Base-by-base conservation (phyloP, 768 basidiomycete species). In the Gautieria morchelliformis region DNA sequence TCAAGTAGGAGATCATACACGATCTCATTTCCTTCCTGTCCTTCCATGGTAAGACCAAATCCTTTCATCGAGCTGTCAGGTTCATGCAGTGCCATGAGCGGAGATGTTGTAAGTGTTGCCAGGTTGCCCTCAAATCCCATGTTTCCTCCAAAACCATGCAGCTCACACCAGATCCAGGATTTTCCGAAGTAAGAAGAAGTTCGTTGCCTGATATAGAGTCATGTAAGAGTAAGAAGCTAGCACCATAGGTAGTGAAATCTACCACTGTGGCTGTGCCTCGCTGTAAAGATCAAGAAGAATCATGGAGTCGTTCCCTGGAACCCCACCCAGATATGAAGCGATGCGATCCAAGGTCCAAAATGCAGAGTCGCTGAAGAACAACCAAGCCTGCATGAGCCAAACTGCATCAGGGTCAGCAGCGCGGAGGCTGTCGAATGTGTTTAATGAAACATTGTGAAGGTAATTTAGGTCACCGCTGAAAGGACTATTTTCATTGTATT, bases 351-450 rank as follows among this genome's bases (percentile, higher is more conserved):
- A 48, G 19, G 70, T 74, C 74, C 74, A 75, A 63, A 74, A 75
- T 1, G 65, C 39, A 27, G 65, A 63, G 46, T 63, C 64, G 45
- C 64, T 65, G 59, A 69, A 73, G 64, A 75, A 74, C 52, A 75
- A 61, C 74, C 74, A 75, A 17, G 72, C 74, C 40, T 75, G 74
- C 69, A 74, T 69, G 57, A 75, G 64, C 74, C 73, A 74, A 11
- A 69, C 51, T 7, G 74, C 73, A 39, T 73, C 65, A 2, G 74
- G 69, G 45, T 75, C 74, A 10, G 71, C 71, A 3, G 68, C 70
- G 3, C 68, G 71, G 30, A 75, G 62, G 56, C 70, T 70, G 4
- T 69, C 64, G 44, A 72, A 69, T 12, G 72, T 74, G 53, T 53
- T 64, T n/a, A 67, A 65, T 10, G 72, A 63, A 51, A 74, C 64